A percentile compares a stretch with the other conserved stretches of the same genome.
Evolutionary conservation across 495 filamentous ascomycete species (phyloP).

Genomic region (Penicillium cataractarum): DNA sequence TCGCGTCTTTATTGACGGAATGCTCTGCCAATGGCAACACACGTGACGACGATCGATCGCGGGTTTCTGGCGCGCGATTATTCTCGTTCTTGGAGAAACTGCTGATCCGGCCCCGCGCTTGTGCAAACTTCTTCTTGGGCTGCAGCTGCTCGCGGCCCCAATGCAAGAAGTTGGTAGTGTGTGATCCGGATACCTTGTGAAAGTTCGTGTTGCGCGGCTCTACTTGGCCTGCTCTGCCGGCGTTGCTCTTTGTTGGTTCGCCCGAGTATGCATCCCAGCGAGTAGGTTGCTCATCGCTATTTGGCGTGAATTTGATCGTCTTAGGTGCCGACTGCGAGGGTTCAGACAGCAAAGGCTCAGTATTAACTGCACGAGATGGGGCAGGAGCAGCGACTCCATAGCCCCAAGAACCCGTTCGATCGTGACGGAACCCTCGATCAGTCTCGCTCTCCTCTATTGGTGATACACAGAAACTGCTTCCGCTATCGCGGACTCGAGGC

Average conservation of each 20-base stretch:
- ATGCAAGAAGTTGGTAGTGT: constrained; percentile 29
- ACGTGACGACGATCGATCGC: constrained; percentile 33
- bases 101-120: constrained; percentile 32
- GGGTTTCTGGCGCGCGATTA: constrained; percentile 16
- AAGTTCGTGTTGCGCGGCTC: constrained; percentile 29
- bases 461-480: constrained; percentile 49
- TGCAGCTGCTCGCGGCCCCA: constrained; percentile 41
- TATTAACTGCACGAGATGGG: constrained; percentile 1
- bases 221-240: constrained; percentile 31
- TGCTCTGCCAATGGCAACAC: constrained; percentile 21
- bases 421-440: constrained; percentile 12
- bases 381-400: constrained; percentile 14
- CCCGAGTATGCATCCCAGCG: constrained; percentile 56
- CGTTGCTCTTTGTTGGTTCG: constrained; percentile 45
- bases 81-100: constrained; percentile 33
- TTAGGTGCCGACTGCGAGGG: constrained; percentile 12
- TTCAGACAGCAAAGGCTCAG: constrained; percentile 6
- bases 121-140: constrained; percentile 33
- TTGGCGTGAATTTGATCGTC: constrained; percentile 17
- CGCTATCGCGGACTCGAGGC: constrained; percentile 21
- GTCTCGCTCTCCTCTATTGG: constrained; percentile 45
- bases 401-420: constrained; percentile 9
- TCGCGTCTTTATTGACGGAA: constrained; percentile 20
- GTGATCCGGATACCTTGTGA: constrained; percentile 28
- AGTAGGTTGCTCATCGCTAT: constrained; percentile 21